phyloP scores from a whole-genome alignment of 768 basidiomycete genomes.

The Pisolithus marmoratus region DNA sequence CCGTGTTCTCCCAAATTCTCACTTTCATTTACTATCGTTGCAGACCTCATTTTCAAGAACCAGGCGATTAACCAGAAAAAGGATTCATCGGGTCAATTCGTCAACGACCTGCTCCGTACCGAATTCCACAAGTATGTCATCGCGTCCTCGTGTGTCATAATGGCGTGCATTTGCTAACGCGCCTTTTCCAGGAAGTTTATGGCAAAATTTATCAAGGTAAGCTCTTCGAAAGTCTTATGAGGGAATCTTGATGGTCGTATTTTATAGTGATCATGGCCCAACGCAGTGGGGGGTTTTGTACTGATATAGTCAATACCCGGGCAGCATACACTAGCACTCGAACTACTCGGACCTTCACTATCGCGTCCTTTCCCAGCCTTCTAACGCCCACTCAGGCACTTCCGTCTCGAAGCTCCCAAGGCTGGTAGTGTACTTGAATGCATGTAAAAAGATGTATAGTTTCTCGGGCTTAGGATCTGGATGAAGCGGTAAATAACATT shows the following conservation, averaged over 20 bases:
- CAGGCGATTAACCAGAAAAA: slow-evolving; percentile 67
- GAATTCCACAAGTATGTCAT: slow-evolving; percentile 83
- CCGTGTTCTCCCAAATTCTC: not conserved
- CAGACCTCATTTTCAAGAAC: slow-evolving; percentile 98
- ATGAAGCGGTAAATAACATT: slow-evolving; percentile 89
- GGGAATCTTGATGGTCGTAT: not conserved
- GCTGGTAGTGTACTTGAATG: slow-evolving; percentile 75
- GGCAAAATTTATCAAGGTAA: slow-evolving; percentile 84
- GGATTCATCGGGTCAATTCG: slow-evolving; percentile 73
- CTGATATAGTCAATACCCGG: slow-evolving; percentile 4
- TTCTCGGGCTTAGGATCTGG: slow-evolving; percentile 91
- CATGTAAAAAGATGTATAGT: slow-evolving; percentile 94
- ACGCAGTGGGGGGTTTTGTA: not conserved
- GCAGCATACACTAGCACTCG: not conserved
- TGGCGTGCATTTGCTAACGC: slow-evolving; percentile 2
- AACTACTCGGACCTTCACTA: slow-evolving; percentile 2
- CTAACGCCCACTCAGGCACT: slow-evolving; percentile 84
- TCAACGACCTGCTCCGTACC: slow-evolving; percentile 91
- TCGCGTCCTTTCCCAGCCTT: slow-evolving; percentile 63
- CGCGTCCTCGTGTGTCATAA: not conserved
- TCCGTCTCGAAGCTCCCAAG: slow-evolving; percentile 81
- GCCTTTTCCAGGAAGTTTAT: slow-evolving; percentile 70
- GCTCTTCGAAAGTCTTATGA: not conserved
- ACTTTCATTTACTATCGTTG: slow-evolving; percentile 6
- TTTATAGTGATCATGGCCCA: not conserved